phyloP scores from a whole-genome alignment of 2,329 filamentous ascomycete genomes.

The Nannizzia gypsea region DNA sequence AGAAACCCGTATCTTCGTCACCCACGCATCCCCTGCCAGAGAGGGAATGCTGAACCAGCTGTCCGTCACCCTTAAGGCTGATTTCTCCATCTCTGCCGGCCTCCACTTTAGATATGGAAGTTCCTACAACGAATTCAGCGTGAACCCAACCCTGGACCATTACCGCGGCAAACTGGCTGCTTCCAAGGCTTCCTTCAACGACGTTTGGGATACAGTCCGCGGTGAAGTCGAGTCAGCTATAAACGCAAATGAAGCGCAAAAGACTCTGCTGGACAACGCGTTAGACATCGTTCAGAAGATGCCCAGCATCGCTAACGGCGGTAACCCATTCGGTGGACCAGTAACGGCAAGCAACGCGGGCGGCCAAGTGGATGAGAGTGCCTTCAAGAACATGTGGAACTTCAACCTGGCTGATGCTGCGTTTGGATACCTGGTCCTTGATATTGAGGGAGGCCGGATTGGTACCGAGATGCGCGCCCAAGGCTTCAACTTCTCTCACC shows the following conservation, averaged over 20 bases:
- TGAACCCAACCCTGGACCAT: slow-evolving; percentile 94
- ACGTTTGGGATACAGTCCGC: slow-evolving; percentile 99
- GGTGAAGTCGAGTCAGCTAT: slow-evolving; percentile 91
- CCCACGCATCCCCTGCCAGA: slow-evolving; percentile 88
- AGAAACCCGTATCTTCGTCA: slow-evolving; percentile 92
- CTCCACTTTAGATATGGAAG: slow-evolving; percentile 98
- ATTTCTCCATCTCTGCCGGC: slow-evolving; percentile 95
- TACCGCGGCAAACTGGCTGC: slow-evolving; percentile 97
- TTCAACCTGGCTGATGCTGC: slow-evolving; percentile 97
- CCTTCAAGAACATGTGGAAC: slow-evolving; percentile 99
- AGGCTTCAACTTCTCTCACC: slow-evolving; percentile 97
- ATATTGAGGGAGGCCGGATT: slow-evolving; percentile 90
- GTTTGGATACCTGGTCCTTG: slow-evolving; percentile 88
- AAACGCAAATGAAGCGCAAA: slow-evolving; percentile 82
- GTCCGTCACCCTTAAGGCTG: slow-evolving; percentile 90
- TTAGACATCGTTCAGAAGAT: slow-evolving; percentile 95
- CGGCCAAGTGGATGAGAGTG: slow-evolving; percentile 92
- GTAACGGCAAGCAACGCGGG: slow-evolving; percentile 56
- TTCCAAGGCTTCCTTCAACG: slow-evolving; percentile 96
- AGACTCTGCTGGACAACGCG: slow-evolving; percentile 81
- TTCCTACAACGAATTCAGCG: slow-evolving; percentile 99
- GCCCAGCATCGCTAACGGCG: slow-evolving; percentile 86
- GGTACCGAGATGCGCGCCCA: slow-evolving; percentile 98
- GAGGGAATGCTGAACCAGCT: slow-evolving; percentile 96
- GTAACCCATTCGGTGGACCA: slow-evolving; percentile 90